These are phyloP conservation scores for Dryas alaskensis DNA, from an alignment of 306 rosid genomes.

Conservation along the genomic window DNA sequence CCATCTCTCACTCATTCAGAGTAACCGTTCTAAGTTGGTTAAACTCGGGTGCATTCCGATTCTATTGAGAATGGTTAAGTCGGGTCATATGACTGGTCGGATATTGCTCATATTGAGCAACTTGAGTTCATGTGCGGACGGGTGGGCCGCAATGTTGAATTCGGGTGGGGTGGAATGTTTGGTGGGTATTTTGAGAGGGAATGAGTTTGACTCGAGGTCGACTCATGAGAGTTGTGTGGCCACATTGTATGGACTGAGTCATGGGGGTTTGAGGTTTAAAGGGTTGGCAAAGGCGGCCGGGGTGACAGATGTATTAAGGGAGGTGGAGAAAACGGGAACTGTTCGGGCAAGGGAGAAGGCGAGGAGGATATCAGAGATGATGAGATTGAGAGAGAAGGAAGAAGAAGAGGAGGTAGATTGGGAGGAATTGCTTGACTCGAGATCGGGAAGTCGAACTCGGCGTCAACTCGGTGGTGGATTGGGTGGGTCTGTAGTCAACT, in stretches of 20 bases:
- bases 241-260: slow-evolving; percentile 54
- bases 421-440: slow-evolving; percentile 71
- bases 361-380: slow-evolving; percentile 51
- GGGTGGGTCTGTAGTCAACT: slow-evolving; percentile 33
- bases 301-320: slow-evolving; percentile 48
- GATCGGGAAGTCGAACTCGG: slow-evolving; percentile 38
- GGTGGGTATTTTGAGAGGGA: slow-evolving; percentile 35
- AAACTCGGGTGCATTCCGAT: slow-evolving; percentile 61
- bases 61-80: slow-evolving; percentile 50
- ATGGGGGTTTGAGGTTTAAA: slow-evolving; percentile 76
- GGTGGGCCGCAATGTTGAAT: slow-evolving; percentile 73
- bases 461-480: slow-evolving; percentile 8
- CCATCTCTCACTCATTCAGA: slow-evolving; percentile 68
- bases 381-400: slow-evolving; percentile 46
- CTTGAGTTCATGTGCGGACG: slow-evolving; percentile 55
- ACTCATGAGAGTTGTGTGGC: slow-evolving; percentile 61
- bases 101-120: slow-evolving; percentile 49
- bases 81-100: slow-evolving; percentile 60
- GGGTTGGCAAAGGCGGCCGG: slow-evolving; percentile 61
- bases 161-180: slow-evolving; percentile 70
- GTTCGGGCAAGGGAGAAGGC: slow-evolving; percentile 53
- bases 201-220: slow-evolving; percentile 30
- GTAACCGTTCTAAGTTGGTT: slow-evolving; percentile 71
- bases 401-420: slow-evolving; percentile 66
- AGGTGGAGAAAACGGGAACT: slow-evolving; percentile 53